Conservation (phyloP, 768 basidiomycete species). For the Pleurotus citrinopileatus region DNA sequence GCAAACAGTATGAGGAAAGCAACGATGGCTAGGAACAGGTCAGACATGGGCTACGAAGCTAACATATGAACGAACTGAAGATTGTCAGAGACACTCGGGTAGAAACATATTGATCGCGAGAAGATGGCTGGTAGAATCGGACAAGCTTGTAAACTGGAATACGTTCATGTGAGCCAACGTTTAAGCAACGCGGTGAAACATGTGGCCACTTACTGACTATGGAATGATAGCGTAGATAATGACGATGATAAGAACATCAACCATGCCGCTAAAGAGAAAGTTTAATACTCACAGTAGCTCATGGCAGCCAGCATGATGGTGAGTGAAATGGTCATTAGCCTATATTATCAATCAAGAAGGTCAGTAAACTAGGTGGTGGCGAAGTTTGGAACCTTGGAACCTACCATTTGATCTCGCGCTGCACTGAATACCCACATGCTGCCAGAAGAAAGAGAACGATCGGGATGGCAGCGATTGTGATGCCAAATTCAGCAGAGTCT, state of each 20-base stretch:
- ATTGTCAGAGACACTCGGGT: conserved; percentile 77
- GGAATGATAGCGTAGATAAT: neutral
- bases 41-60: neutral
- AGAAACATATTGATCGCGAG: conserved; percentile 54
- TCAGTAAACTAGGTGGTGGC: neutral
- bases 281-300: conserved; percentile 64
- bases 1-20: conserved; percentile 71
- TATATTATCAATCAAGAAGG: conserved; percentile 20
- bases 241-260: neutral
- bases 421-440: conserved; percentile 66
- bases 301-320: conserved; percentile 74
- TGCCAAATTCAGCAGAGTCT: conserved; percentile 72
- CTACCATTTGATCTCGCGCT: conserved; percentile 79
- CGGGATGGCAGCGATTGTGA: conserved; percentile 83
- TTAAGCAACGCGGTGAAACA: neutral
- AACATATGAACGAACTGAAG: conserved; percentile 56
- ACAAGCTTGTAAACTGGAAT: conserved; percentile 77
- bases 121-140: conserved; percentile 70
- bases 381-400: conserved; percentile 18
- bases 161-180: neutral
- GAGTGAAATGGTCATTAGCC: conserved; percentile 74
- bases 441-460: conserved; percentile 67
- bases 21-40: conserved; percentile 52
- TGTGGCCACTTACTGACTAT: conserved; percentile 35
- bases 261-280: too few species aligned